These are phyloP conservation scores for Ettlia oleoabundans DNA, from an alignment of 139 green algal species.

Conservation along the genomic window DNA sequence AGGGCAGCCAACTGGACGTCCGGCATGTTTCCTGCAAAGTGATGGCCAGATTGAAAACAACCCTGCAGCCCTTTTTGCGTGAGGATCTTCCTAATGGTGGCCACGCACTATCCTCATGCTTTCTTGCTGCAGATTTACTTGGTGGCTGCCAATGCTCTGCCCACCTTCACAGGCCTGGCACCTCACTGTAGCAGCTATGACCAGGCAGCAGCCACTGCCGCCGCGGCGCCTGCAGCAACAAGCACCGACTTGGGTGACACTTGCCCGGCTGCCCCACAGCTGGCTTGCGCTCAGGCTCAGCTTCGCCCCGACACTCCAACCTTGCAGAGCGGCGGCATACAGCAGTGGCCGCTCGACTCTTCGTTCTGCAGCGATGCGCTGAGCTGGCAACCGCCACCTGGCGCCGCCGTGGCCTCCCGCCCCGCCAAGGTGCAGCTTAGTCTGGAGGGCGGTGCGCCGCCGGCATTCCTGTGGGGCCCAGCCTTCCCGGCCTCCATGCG, in stretches of 20 bases:
- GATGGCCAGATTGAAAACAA: no score
- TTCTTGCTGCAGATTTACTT: conserved; percentile 39
- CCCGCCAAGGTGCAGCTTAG: conserved; percentile 29
- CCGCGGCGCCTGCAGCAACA: background rate
- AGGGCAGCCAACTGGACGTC: no score
- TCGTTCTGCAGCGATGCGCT: background rate
- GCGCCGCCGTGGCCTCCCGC: background rate
- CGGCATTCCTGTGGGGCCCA: conserved; percentile 26
- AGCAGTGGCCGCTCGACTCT: conserved; percentile 9
- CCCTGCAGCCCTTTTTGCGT: no score
- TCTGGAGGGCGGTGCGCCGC: background rate
- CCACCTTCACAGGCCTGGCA: conserved; percentile 41
- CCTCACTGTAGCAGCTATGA: conserved; percentile 10
- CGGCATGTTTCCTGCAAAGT: no score
- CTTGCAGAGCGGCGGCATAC: conserved; percentile 31
- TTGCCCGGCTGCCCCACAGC: conserved; percentile 7
- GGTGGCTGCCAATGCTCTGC: conserved; percentile 34
- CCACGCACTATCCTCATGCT: background rate
- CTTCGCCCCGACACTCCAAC: conserved; percentile 13
- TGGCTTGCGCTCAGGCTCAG: conserved; percentile 23
- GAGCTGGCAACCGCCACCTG: background rate
- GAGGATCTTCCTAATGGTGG: no score
- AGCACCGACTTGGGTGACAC: background rate
- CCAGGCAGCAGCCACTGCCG: conserved; percentile 12
- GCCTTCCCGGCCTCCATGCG: conserved; percentile 24